Base-by-base conservation (phyloP, 371 early-diverging fungal genomes). In the Syncephalastrum racemosum region DNA sequence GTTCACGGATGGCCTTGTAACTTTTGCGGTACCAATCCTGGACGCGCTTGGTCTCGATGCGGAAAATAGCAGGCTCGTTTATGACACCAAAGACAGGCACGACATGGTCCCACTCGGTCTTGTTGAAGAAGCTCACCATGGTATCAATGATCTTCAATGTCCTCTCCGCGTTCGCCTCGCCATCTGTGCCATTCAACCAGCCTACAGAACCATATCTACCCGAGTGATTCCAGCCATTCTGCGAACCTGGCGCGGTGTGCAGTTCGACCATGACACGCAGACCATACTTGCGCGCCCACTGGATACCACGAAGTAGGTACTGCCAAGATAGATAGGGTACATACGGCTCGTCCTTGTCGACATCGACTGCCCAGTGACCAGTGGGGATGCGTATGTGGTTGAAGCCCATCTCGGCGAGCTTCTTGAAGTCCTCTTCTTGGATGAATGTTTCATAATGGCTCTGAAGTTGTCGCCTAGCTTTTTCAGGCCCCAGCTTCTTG, bases 201-300 rank as follows among this genome's bases (percentile, higher is more conserved):
- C 86, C 83, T 67, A 53, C 66, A 36, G 22, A 62, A 58, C 69
- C 73, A 43, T 18, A 70, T 69, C 60, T 56, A 1, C 90, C 90
- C 1, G 87, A 87, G 54, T 89, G 87, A 49, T 89, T 88, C 75
- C 87, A 90, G n/a, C 89, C 89, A 54, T 89, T 89, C 63, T 91
- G 91, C 5, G 89, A 88, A 0, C 90, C 90, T 0, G 90, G 90
- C 3, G 84, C 86, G 0, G 86, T 87, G 55, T 91, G 91, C 4
- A 91, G 57, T 60, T 91, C 90, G 3, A 91, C 75, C 70, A 88
- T 85, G 1, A 85, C 89, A 15, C 89, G 79, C 8, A 91, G 58
- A 2, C 83, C 82, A 56, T 88, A 82, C 54, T 85, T 78, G 5
- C 85, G 76, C 3, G 84, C 84, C 89, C 89, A 89, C 46, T 77